Conservation (phyloP, 306 rosid species). For the Gastrolobium bilobum region DNA sequence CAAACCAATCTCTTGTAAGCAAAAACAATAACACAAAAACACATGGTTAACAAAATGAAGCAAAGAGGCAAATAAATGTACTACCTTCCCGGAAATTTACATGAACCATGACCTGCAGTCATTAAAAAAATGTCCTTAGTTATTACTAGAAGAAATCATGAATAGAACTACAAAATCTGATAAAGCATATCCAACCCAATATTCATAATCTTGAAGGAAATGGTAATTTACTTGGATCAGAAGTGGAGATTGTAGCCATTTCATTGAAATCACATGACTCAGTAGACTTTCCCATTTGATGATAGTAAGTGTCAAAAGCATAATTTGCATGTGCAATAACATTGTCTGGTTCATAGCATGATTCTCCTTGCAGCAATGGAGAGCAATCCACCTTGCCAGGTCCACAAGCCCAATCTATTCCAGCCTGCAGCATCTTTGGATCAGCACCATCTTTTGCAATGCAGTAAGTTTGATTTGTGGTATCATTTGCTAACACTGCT, state of each 20-base stretch:
- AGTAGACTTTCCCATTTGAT: constrained; percentile 70
- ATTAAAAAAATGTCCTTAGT: constrained; percentile 15
- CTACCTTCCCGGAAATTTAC: constrained; percentile 78
- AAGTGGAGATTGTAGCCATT: constrained; percentile 86
- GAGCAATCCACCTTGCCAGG: constrained; percentile 94
- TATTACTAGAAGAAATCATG: background rate
- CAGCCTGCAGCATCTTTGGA: constrained; percentile 92
- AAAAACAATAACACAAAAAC: background rate
- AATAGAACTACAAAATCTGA: background rate
- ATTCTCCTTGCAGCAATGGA: constrained; percentile 73
- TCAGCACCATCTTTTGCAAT: constrained; percentile 80
- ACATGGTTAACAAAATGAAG: constrained; percentile 35
- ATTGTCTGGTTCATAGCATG: constrained; percentile 90
- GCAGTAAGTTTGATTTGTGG: constrained; percentile 75
- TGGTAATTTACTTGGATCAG: constrained; percentile 80
- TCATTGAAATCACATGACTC: constrained; percentile 91
- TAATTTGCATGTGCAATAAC: constrained; percentile 82
- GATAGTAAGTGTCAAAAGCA: constrained; percentile 83
- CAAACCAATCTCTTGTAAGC: constrained; percentile 40
- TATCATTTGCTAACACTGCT: constrained; percentile 74
- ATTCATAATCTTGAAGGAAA: background rate
- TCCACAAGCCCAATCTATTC: constrained; percentile 98
- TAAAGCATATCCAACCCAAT: background rate
- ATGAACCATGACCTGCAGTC: constrained; percentile 79
- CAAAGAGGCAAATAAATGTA: constrained; percentile 19